Conservation (phyloP, 345 rosid species). For the Murraya paniculata region DNA sequence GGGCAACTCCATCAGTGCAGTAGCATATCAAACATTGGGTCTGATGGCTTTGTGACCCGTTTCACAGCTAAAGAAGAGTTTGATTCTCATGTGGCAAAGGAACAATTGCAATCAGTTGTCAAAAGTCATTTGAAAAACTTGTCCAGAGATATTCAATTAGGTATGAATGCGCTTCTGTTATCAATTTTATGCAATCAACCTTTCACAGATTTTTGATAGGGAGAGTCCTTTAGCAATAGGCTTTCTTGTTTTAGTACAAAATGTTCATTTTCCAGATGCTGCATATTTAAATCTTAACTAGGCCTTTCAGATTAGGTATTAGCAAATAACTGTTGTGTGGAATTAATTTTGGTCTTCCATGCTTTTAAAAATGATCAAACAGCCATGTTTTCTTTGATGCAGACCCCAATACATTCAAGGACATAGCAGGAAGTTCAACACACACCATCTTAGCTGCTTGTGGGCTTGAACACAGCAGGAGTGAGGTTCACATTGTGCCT, state of each 20-base stretch:
- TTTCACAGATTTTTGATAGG: not conserved
- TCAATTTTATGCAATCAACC: conserved; percentile 5
- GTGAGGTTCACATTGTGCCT: conserved; percentile 54
- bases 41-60: conserved; percentile 31
- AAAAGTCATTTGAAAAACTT: conserved; percentile 65
- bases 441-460: conserved; percentile 85
- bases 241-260: not conserved
- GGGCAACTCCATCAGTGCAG: conserved; percentile 40
- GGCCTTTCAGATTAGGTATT: not conserved
- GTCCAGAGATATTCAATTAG: conserved; percentile 57
- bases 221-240: not conserved
- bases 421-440: conserved; percentile 65
- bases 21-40: conserved; percentile 41
- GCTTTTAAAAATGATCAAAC: conserved; percentile 11
- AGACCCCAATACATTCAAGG: conserved; percentile 58
- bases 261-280: not conserved
- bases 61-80: conserved; percentile 33
- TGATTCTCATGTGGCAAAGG: conserved; percentile 45
- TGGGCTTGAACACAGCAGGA: conserved; percentile 68
- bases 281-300: not conserved
- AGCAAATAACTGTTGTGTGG: not conserved
- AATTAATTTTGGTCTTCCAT: not conserved
- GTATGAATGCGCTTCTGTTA: conserved; percentile 34
- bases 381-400: conserved; percentile 20
- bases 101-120: conserved; percentile 70